A percentile compares a stretch with the other conserved stretches of the same genome.
Evolutionary conservation across 1,284 basidiomycete genomes (phyloP).

Genomic region (Sanguinoderma infundibulare): DNA sequence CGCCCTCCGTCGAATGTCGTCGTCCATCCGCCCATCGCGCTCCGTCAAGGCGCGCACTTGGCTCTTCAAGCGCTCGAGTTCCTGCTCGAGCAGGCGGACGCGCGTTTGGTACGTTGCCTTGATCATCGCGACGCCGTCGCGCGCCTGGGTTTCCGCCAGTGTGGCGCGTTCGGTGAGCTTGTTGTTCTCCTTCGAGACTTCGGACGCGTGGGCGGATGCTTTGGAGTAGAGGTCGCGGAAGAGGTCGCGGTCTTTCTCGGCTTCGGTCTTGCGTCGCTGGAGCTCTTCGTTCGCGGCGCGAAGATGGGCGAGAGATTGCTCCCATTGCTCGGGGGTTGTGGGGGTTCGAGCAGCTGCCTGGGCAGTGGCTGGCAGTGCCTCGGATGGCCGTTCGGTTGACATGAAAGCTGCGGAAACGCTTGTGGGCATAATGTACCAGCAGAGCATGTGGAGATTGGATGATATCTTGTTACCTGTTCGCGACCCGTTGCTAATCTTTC

Average conservation of each 20-base stretch:
- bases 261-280: constrained; percentile 26
- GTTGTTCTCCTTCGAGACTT: constrained; percentile 48
- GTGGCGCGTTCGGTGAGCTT: constrained; percentile 52
- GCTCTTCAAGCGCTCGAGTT: constrained; percentile 48
- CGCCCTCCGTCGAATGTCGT: constrained; percentile 59
- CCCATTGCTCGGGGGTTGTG: constrained; percentile 15
- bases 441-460: no score
- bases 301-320: constrained; percentile 24
- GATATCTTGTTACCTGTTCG: no score
- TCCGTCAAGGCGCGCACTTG: constrained; percentile 52
- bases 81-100: constrained; percentile 50
- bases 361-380: neutral
- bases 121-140: constrained; percentile 54
- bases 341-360: neutral
- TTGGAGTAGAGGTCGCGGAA: constrained; percentile 31
- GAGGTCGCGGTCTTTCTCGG: constrained; percentile 32
- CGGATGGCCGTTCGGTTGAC: no score
- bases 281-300: constrained; percentile 27
- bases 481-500: no score
- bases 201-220: constrained; percentile 29
- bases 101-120: constrained; percentile 48
- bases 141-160: constrained; percentile 56
- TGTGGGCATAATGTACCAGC: neutral
- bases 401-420: neutral
- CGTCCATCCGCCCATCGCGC: constrained; percentile 60